Evolutionary conservation across 164 flowering plant genomes (phyloP).

Genomic region (Annona cherimola): DNA sequence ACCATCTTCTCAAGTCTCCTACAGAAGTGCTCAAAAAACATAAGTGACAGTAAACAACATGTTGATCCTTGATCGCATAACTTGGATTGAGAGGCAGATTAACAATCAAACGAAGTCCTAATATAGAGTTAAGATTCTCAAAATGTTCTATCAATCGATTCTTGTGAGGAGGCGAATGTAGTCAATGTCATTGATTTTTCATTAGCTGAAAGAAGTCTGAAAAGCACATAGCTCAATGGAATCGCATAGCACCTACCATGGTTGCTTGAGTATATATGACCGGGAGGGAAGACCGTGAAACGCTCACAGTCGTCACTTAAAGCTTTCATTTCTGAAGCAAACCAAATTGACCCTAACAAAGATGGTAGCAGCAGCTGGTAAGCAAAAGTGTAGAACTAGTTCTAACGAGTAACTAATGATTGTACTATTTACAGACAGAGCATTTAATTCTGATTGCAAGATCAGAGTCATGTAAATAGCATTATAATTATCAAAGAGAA

Average conservation of each 20-base stretch:
- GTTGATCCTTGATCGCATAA: neutral
- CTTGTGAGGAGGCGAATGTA: neutral
- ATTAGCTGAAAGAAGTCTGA: neutral
- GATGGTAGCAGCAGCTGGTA: slow-evolving; percentile 4
- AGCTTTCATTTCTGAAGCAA: slow-evolving; percentile 99
- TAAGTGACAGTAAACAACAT: neutral
- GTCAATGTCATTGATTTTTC: neutral
- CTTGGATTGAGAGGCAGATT: neutral
- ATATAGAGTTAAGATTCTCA: neutral
- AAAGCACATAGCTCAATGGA: slow-evolving; percentile 1
- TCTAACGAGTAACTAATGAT: no score
- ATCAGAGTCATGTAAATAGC: no score
- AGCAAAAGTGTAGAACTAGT: neutral
- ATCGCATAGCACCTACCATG: slow-evolving; percentile 37
- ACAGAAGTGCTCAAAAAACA: slow-evolving; percentile 14
- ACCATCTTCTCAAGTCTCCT: slow-evolving; percentile 90
- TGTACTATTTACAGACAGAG: no score
- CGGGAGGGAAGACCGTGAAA: slow-evolving; percentile 75
- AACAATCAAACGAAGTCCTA: neutral
- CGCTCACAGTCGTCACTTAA: slow-evolving; percentile 96
- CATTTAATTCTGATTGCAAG: no score
- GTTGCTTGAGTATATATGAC: slow-evolving; percentile 94
- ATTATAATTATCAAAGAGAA: no score
- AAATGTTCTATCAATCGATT: neutral
- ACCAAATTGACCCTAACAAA: slow-evolving; percentile 81